These are phyloP conservation scores for Fusarium xyrophilum DNA, from an alignment of 2,329 filamentous ascomycete species.

Conservation along the genomic window DNA sequence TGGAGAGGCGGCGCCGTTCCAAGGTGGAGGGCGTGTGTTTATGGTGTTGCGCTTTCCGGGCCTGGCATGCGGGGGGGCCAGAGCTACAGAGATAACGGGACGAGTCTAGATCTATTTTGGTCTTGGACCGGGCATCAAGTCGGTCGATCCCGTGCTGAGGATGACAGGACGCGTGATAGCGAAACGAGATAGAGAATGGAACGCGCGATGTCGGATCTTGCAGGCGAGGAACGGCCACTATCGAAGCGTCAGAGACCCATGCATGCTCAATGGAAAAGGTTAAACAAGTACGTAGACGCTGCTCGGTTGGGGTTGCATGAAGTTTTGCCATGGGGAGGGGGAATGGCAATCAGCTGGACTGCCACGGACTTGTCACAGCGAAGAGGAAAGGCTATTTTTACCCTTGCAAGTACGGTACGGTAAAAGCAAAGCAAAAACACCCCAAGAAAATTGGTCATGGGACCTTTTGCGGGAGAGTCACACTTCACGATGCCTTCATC, in stretches of 20 bases:
- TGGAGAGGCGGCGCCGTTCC: not conserved
- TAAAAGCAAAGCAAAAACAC: slow-evolving; percentile 10
- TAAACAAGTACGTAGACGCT: not conserved
- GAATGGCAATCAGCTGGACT: slow-evolving; percentile 16
- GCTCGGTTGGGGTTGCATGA: slow-evolving; percentile 13
- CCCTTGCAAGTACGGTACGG: not conserved
- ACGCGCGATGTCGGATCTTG: slow-evolving; percentile 21
- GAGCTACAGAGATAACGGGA: slow-evolving; percentile 29
- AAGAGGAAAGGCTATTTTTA: not conserved
- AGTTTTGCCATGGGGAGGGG: not conserved
- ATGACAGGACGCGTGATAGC: slow-evolving; percentile 28
- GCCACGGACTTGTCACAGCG: not conserved
- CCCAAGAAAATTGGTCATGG: slow-evolving; percentile 10
- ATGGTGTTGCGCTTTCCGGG: not conserved
- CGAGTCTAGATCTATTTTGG: slow-evolving; percentile 15
- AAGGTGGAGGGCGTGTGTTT: slow-evolving; percentile 18
- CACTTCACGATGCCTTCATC: slow-evolving; percentile 26
- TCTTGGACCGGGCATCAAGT: slow-evolving; percentile 27
- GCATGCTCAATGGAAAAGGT: not conserved
- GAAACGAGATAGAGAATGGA: not conserved
- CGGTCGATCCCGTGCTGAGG: slow-evolving; percentile 12
- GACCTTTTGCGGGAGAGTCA: slow-evolving; percentile 24
- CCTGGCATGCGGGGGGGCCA: slow-evolving; percentile 21
- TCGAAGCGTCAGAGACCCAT: not conserved
- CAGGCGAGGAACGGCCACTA: slow-evolving; percentile 8